Conservation (phyloP, 1,284 basidiomycete species). For the Puccinia novopanici region DNA sequence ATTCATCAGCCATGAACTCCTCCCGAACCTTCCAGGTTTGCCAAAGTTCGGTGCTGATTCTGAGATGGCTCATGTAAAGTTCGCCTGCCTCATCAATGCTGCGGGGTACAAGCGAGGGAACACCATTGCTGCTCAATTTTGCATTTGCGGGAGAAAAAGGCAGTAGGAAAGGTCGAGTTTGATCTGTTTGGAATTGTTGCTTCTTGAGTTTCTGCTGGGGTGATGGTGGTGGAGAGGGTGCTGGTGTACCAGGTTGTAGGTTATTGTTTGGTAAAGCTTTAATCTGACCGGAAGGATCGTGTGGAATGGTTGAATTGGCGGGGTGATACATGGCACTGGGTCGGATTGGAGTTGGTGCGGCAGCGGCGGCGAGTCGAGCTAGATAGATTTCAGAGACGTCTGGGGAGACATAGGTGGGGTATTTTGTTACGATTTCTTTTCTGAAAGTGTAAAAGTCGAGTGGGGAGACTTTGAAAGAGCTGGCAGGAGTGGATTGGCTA, state of each 20-base stretch:
- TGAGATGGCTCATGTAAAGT: conserved; percentile 86
- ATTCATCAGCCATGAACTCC: conserved; percentile 90
- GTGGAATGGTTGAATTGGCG: conserved; percentile 37
- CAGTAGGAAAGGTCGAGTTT: conserved; percentile 88
- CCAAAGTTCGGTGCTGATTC: conserved; percentile 80
- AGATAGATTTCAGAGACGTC: conserved; percentile 43
- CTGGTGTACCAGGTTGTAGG: conserved; percentile 63
- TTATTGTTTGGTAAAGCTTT: conserved; percentile 40
- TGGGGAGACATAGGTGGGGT: conserved; percentile 67
- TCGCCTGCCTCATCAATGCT: conserved; percentile 94
- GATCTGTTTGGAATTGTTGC: conserved; percentile 98
- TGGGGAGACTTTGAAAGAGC: conserved; percentile 64
- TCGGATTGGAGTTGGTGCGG: conserved; percentile 86
- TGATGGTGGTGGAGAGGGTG: conserved; percentile 82
- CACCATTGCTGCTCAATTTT: conserved; percentile 62
- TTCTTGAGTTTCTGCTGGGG: conserved; percentile 83
- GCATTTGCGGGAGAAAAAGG: conserved; percentile 71
- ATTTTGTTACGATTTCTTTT: conserved; percentile 85
- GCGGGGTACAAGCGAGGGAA: conserved; percentile 72
- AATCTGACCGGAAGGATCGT: conserved; percentile 39
- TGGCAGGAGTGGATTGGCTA: conserved; percentile 50
- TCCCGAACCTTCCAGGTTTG: conserved; percentile 95
- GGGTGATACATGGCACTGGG: conserved; percentile 52
- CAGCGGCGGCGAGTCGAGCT: conserved; percentile 78
- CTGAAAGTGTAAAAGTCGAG: conserved; percentile 83